These are phyloP conservation scores for Usnea hakonensis DNA, from an alignment of 495 filamentous ascomycete genomes.

Conservation along the genomic window DNA sequence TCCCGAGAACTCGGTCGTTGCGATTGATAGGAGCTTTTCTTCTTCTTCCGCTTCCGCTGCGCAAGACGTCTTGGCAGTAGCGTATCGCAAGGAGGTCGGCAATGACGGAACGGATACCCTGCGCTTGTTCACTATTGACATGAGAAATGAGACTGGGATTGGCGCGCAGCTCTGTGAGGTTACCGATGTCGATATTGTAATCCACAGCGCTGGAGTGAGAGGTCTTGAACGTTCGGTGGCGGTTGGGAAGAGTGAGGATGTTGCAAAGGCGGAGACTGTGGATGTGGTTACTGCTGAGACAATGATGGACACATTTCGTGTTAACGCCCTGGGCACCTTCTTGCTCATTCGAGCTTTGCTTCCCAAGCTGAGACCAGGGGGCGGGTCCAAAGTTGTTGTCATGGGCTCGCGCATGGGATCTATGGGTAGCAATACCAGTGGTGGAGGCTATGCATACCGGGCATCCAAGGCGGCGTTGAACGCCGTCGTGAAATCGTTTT, in stretches of 20 bases:
- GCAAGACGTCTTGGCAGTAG: neutral
- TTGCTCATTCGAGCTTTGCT: conserved; percentile 5
- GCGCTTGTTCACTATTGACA: neutral
- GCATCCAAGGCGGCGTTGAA: conserved; percentile 33
- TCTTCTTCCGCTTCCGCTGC: neutral
- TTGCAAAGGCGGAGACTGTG: conserved; percentile 3
- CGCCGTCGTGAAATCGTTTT: conserved; percentile 27
- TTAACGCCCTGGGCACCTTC: conserved; percentile 8
- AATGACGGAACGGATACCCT: neutral
- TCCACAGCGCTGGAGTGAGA: conserved; percentile 11
- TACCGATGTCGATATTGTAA: neutral
- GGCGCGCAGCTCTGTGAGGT: neutral
- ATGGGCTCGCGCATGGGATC: conserved; percentile 31
- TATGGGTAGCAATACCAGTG: conserved; percentile 24
- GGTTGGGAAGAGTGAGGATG: neutral
- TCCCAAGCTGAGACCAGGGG: neutral
- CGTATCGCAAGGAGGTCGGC: neutral
- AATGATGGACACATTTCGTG: neutral
- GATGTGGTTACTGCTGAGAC: conserved; percentile 1
- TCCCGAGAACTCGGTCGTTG: neutral
- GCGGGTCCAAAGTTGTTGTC: conserved; percentile 28
- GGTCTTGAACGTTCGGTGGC: neutral
- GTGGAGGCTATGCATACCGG: conserved; percentile 32
- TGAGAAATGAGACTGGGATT: neutral
- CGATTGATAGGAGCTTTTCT: conserved; percentile 2